Conservation (phyloP, 2,329 filamentous ascomycete species). For the Aspergillus costaricaensis region DNA sequence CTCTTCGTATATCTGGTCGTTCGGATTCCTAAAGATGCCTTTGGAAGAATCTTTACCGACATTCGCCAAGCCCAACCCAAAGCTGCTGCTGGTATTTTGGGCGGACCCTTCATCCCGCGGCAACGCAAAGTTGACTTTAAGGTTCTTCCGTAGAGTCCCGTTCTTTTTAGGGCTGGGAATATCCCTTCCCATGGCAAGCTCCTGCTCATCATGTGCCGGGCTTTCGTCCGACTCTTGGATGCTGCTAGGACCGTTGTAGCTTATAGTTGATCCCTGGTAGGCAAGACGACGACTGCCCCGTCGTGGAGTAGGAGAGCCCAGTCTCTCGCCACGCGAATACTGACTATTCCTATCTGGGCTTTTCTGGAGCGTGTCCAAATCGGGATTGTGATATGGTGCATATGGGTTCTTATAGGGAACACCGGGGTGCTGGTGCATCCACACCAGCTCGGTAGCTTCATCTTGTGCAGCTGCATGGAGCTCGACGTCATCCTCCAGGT, state of each 20-base stretch:
- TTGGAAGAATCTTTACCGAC: slow-evolving; percentile 45
- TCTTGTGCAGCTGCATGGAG: slow-evolving; percentile 61
- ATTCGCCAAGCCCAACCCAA: slow-evolving; percentile 30
- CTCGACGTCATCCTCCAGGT: slow-evolving; percentile 56
- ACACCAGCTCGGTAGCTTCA: slow-evolving; percentile 66
- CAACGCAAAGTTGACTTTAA: slow-evolving; percentile 44
- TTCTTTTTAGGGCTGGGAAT: slow-evolving; percentile 21
- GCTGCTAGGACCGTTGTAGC: slow-evolving; percentile 1
- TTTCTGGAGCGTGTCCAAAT: slow-evolving; percentile 41
- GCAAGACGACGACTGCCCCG: slow-evolving; percentile 22
- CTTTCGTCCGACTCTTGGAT: background rate
- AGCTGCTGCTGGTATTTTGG: slow-evolving; percentile 18
- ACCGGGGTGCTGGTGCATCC: slow-evolving; percentile 61
- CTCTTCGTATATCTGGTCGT: slow-evolving; percentile 80
- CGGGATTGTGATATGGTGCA: slow-evolving; percentile 49
- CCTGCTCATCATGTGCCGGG: slow-evolving; percentile 2
- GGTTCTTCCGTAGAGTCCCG: slow-evolving; percentile 35
- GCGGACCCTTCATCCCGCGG: slow-evolving; percentile 30
- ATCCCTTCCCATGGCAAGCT: slow-evolving; percentile 4
- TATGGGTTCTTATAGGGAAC: slow-evolving; percentile 52
- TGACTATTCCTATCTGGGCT: slow-evolving; percentile 46
- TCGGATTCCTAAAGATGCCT: slow-evolving; percentile 59
- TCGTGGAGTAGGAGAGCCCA: slow-evolving; percentile 14
- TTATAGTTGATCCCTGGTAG: slow-evolving; percentile 23
- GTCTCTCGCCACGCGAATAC: slow-evolving; percentile 47